Evolutionary conservation across 1,139 yeast genomes (phyloP).

Genomic region (Suhomyces anneliseae): DNA sequence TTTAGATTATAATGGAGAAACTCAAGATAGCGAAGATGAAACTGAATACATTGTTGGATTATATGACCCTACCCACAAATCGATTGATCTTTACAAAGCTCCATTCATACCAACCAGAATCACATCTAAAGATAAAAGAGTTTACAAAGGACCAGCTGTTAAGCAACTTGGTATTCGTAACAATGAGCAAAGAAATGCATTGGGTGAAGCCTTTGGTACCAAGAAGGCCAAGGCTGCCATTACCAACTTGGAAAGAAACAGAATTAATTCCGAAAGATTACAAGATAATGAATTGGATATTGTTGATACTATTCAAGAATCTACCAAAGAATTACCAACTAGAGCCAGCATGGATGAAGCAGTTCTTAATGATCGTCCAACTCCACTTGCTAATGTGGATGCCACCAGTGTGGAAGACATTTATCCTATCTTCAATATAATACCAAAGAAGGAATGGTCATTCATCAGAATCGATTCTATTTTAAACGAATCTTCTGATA

Average conservation of each 20-base stretch:
- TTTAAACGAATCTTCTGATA: constrained; percentile 50
- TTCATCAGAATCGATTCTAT: constrained; percentile 60
- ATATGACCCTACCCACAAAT: constrained; percentile 60
- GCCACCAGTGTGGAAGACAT: constrained; percentile 82
- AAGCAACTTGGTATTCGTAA: constrained; percentile 56
- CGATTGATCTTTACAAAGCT: constrained; percentile 61
- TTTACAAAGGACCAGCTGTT: constrained; percentile 59
- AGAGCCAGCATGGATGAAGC: constrained; percentile 55
- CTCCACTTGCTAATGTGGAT: constrained; percentile 72
- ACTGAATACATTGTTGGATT: constrained; percentile 63
- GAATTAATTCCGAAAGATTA: constrained; percentile 80
- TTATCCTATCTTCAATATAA: constrained; percentile 70
- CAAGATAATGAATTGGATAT: constrained; percentile 77
- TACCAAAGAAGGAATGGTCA: constrained; percentile 65
- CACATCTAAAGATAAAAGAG: constrained; percentile 53
- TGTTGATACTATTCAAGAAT: constrained; percentile 71
- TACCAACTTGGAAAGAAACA: constrained; percentile 73
- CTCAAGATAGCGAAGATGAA: constrained; percentile 38
- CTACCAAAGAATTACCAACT: constrained; percentile 74
- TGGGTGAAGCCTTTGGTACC: constrained; percentile 97
- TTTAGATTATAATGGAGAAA: constrained; percentile 70
- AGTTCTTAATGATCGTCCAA: constrained; percentile 70
- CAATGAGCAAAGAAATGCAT: constrained; percentile 66
- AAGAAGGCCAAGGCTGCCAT: constrained; percentile 93
- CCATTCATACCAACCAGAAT: constrained; percentile 59